Conservation (phyloP, 352 stramenopile genomes). For the Phytophthora palmivora region DNA sequence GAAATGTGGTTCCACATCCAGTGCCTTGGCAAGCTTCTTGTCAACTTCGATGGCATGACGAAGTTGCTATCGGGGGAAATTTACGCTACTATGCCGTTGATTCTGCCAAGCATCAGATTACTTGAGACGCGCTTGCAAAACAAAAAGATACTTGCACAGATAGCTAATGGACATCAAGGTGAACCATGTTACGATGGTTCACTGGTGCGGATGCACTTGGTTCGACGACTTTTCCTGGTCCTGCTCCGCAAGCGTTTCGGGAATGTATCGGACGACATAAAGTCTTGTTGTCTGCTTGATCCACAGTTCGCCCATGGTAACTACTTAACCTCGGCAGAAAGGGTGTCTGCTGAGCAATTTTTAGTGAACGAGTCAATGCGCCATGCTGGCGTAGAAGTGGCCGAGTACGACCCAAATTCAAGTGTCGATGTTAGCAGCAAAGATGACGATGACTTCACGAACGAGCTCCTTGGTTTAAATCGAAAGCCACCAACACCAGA, state of each 20-base stretch:
- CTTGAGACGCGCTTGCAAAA: slow-evolving; percentile 11
- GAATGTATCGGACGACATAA: slow-evolving; percentile 1
- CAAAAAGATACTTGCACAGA: slow-evolving; percentile 7
- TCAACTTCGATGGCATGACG: too few species aligned
- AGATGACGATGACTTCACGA: slow-evolving; percentile 6
- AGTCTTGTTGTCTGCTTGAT: slow-evolving; percentile 7
- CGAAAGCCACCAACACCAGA: neutral
- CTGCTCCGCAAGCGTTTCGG: slow-evolving; percentile 10
- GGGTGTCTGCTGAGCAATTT: neutral
- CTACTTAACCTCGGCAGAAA: neutral
- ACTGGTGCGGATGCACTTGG: slow-evolving; percentile 11
- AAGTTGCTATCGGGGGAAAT: slow-evolving; percentile 3
- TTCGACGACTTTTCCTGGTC: slow-evolving; percentile 6
- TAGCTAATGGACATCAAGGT: slow-evolving; percentile 3
- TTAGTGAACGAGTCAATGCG: slow-evolving; percentile 11
- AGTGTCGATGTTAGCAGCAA: slow-evolving; percentile 9
- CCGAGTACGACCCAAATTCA: neutral
- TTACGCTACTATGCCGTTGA: slow-evolving; percentile 11
- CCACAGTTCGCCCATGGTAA: slow-evolving; percentile 9
- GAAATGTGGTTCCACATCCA: slow-evolving; percentile 22
- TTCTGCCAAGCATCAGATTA: slow-evolving; percentile 1
- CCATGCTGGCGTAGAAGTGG: neutral
- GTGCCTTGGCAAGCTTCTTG: too few species aligned
- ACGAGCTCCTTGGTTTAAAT: slow-evolving; percentile 1
- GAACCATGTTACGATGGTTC: neutral